phyloP scores from a whole-genome alignment of 2,329 filamentous ascomycete species.

The Hypoxylon rubiginosum region DNA sequence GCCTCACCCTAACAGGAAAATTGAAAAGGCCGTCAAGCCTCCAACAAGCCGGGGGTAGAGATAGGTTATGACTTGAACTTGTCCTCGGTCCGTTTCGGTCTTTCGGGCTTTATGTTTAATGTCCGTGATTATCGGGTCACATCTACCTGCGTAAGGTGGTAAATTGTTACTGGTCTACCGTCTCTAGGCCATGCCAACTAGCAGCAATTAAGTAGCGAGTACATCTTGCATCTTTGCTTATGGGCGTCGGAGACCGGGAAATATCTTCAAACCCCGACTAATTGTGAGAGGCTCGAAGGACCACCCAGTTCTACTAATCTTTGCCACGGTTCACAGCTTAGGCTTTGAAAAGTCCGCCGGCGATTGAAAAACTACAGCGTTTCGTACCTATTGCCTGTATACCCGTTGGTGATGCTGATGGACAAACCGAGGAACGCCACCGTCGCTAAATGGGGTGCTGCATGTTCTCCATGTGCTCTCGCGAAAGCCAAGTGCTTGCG shows the following conservation, averaged over 20 bases:
- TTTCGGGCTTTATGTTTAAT: slow-evolving; percentile 32
- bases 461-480: slow-evolving; percentile 62
- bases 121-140: slow-evolving; percentile 11
- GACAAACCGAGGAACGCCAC: slow-evolving; percentile 44
- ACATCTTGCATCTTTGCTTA: slow-evolving; percentile 2
- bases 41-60: slow-evolving; percentile 1
- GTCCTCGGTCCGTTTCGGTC: slow-evolving; percentile 8
- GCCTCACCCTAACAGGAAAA: slow-evolving; percentile 7
- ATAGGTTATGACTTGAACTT: slow-evolving; percentile 1
- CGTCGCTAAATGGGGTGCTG: slow-evolving; percentile 62
- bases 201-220: slow-evolving; percentile 7
- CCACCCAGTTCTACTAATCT: slow-evolving; percentile 14
- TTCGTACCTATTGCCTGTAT: slow-evolving; percentile 1
- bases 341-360: slow-evolving; percentile 43
- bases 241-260: slow-evolving; percentile 35
- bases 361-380: slow-evolving; percentile 32
- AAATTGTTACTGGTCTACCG: slow-evolving; percentile 3
- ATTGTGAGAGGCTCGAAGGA: slow-evolving; percentile 14
- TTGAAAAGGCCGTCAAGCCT: slow-evolving; percentile 16
- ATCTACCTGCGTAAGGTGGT: slow-evolving; percentile 17
- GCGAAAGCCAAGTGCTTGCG: slow-evolving; percentile 66
- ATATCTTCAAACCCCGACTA: slow-evolving; percentile 40
- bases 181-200: neutral
- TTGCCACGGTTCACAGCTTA: slow-evolving; percentile 33
- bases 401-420: slow-evolving; percentile 28